Evolutionary conservation across 495 filamentous ascomycete genomes (phyloP).

Genomic region (Tuber microsphaerosporum): DNA sequence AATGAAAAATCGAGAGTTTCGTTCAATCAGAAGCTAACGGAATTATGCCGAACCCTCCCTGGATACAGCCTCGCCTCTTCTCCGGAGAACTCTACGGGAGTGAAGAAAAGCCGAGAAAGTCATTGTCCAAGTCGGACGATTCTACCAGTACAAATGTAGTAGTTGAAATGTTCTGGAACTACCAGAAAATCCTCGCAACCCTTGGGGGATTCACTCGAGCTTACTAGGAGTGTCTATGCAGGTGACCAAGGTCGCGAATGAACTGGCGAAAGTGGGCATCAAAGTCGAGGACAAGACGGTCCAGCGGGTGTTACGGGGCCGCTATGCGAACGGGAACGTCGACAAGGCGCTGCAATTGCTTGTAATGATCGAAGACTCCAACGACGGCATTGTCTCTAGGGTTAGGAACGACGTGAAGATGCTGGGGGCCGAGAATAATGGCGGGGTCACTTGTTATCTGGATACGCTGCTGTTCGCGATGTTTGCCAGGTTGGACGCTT

Average conservation of each 20-base stretch:
- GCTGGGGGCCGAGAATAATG: constrained; percentile 78
- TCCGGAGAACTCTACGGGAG: constrained; percentile 30
- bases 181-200: constrained; percentile 27
- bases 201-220: constrained; percentile 36
- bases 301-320: constrained; percentile 59
- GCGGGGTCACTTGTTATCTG: constrained; percentile 81
- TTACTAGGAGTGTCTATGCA: constrained; percentile 29
- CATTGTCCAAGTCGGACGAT: constrained; percentile 21
- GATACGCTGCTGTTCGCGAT: constrained; percentile 93
- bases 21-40: constrained; percentile 13
- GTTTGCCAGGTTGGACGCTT: constrained; percentile 83
- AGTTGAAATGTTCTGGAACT: constrained; percentile 29
- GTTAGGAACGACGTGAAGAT: constrained; percentile 65
- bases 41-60: constrained; percentile 13
- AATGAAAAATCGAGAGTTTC: not conserved
- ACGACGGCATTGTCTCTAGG: constrained; percentile 68
- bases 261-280: constrained; percentile 22
- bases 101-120: constrained; percentile 25
- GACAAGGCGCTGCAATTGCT: constrained; percentile 72
- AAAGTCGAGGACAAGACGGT: constrained; percentile 53
- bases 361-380: constrained; percentile 65
- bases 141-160: constrained; percentile 28
- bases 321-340: constrained; percentile 59
- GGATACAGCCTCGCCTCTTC: constrained; percentile 29
- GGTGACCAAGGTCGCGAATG: constrained; percentile 22